Percentiles rank a stretch among this genome's conserved stretches.
These are phyloP conservation scores for Bipolaris victoriae DNA, from an alignment of 2,329 filamentous ascomycete genomes.

Conservation along the genomic window DNA sequence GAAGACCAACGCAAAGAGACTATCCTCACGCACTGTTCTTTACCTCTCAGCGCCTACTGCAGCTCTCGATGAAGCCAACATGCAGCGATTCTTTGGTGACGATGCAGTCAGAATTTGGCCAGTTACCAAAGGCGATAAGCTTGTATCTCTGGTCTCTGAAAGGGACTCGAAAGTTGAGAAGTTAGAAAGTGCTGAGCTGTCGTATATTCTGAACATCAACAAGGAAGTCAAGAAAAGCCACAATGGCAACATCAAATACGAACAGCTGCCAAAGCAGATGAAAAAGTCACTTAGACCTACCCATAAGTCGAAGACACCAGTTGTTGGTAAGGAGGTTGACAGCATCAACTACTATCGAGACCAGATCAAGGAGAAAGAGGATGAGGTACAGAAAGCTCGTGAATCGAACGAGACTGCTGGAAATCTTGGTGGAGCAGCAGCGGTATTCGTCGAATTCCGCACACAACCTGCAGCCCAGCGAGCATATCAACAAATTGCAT, in stretches of 20 bases:
- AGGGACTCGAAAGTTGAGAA: constrained; percentile 80
- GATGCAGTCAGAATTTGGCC: constrained; percentile 87
- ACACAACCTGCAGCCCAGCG: constrained; percentile 82
- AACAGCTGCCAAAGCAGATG: constrained; percentile 60
- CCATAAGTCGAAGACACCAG: constrained; percentile 42
- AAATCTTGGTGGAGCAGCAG: constrained; percentile 67
- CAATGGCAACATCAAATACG: constrained; percentile 56
- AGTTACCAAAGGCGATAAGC: constrained; percentile 73
- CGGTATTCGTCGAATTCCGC: constrained; percentile 90
- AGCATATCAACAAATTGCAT: constrained; percentile 70
- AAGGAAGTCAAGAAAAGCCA: constrained; percentile 68
- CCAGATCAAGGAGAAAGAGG: constrained; percentile 76
- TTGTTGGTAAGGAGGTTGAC: constrained; percentile 88
- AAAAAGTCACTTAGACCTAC: constrained; percentile 65
- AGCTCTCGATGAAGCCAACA: constrained; percentile 77
- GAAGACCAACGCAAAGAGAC: constrained; percentile 79
- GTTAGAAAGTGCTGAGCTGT: constrained; percentile 85
- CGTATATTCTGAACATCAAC: constrained; percentile 81
- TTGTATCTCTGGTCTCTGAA: constrained; percentile 81
- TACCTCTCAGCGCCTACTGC: constrained; percentile 82
- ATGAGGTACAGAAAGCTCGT: constrained; percentile 72
- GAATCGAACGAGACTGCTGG: constrained; percentile 65
- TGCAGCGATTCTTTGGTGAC: constrained; percentile 80
- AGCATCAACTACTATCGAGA: constrained; percentile 88
- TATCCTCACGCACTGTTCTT: constrained; percentile 89